Base-by-base conservation (phyloP, 2,329 filamentous ascomycete species). In the Colletotrichum sp. region DNA sequence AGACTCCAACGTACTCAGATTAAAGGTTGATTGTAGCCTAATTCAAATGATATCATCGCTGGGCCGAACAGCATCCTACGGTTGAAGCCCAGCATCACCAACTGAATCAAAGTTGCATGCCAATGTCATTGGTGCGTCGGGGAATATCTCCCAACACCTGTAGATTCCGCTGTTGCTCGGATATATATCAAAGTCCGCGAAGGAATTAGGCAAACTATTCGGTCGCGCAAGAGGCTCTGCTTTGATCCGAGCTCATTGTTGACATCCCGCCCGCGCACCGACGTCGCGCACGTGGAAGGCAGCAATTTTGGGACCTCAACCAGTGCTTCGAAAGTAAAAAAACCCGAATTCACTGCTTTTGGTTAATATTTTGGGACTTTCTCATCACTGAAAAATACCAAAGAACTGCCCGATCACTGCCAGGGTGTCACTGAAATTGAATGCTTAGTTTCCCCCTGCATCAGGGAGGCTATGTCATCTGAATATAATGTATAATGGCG, bases 361-460 rank as follows among this genome's bases (percentile, higher is more conserved):
- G 5, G 9, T 1, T 59, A 4, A 16, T 16, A 59, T 1, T 59
- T 2, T 59, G 18, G 12, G 55, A 7, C 13, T 28, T 59, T 9
- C 24, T 26, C 15, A 28, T 28, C 21, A 28, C 26, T 26, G 26
- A 3, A 7, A 52, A 10, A 52, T 52, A 13, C 44, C 1, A 7
- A 4, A 13, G 0, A 0, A 2, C 4, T 6, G n/a, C 44, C 18
- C 44, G 1, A 49, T 13, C 9, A 49, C n/a, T 2, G 2, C n/a
- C 0, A n/a, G 44, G 21, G n/a, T 52, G 0, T 49, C 44, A 1
- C 2, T 13, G 6, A 0, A 52, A 52, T 21, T 13, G 10, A 7
- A 21, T 13, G 0, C 0, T n/a, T 34, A 32, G 18, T 34, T 62
- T 8, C 6, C 30, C 21, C 59, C 59, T 32, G 28, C 26, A 62